Percentiles rank a stretch among this genome's conserved stretches.
Evolutionary conservation across 2,329 filamentous ascomycete genomes (phyloP).

Genomic region (Diplodia scrobiculata): DNA sequence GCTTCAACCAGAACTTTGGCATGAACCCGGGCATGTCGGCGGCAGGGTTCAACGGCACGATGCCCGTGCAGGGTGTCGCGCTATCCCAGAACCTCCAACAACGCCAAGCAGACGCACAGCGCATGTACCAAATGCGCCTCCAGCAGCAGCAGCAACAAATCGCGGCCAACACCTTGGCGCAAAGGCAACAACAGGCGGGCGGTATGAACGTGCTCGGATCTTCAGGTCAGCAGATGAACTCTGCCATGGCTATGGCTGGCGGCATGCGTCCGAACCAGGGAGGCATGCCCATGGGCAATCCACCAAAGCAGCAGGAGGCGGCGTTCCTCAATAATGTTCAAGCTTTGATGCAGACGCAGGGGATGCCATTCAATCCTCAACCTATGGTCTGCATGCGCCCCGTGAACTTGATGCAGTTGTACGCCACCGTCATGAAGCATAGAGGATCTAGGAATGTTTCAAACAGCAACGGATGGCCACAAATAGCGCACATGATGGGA

Average conservation of each 20-base stretch:
- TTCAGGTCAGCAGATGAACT: constrained; percentile 37
- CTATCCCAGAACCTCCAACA: constrained; percentile 54
- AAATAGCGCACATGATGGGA: constrained; percentile 62
- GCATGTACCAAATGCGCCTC: constrained; percentile 82
- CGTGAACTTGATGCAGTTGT: constrained; percentile 75
- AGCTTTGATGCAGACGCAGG: constrained; percentile 74
- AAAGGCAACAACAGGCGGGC: constrained; percentile 43
- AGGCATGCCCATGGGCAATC: constrained; percentile 23
- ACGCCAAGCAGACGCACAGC: constrained; percentile 65
- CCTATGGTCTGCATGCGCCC: constrained; percentile 73
- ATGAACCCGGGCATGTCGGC: constrained; percentile 36
- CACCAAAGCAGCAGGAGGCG: constrained; percentile 27
- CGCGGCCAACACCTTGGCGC: constrained; percentile 45
- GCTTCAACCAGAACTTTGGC: constrained; percentile 46
- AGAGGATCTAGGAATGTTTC: constrained; percentile 77
- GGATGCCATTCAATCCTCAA: constrained; percentile 71
- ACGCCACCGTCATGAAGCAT: constrained; percentile 72
- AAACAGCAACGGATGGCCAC: constrained; percentile 70
- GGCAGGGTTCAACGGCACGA: constrained; percentile 46
- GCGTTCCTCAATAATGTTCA: constrained; percentile 68
- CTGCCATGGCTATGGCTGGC: constrained; percentile 29
- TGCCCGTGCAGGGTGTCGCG: constrained; percentile 53
- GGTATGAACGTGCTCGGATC: constrained; percentile 41
- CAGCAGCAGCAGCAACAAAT: constrained; percentile 72
- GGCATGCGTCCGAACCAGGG: constrained; percentile 29